A percentile compares a stretch with the other conserved stretches of the same genome.
Evolutionary conservation across 257 asterid genomes (phyloP).

Genomic region (Asclepias syriaca): DNA sequence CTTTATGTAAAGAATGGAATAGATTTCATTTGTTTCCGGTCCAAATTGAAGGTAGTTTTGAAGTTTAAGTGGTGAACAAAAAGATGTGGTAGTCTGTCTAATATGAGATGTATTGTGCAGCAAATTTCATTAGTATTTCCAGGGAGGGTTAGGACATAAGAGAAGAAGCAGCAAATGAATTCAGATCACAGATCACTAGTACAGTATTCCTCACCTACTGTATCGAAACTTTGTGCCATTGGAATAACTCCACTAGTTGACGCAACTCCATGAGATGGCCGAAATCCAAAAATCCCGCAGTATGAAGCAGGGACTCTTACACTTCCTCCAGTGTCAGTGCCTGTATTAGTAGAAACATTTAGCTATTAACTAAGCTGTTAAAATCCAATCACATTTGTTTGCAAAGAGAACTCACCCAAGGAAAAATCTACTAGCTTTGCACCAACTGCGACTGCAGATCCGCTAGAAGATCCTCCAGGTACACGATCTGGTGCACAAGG

Average conservation of each 20-base stretch:
- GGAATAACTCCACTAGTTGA: constrained; percentile 65
- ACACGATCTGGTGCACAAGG: constrained; percentile 78
- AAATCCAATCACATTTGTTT: neutral
- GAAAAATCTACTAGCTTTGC: constrained; percentile 74
- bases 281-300: constrained; percentile 78
- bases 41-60: neutral
- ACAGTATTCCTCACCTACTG: constrained; percentile 55
- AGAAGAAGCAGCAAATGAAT: neutral
- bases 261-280: constrained; percentile 84
- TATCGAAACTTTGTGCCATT: constrained; percentile 91
- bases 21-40: neutral
- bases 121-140: neutral
- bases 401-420: constrained; percentile 38
- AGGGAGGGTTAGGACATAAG: no score
- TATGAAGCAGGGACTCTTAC: constrained; percentile 88
- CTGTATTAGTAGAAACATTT: constrained; percentile 25
- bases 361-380: constrained; percentile 4
- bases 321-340: constrained; percentile 97
- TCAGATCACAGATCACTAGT: neutral
- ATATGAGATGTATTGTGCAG: neutral
- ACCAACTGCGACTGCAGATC: constrained; percentile 92
- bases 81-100: neutral
- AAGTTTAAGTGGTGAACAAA: neutral
- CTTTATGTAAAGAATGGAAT: neutral
- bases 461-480: constrained; percentile 98